A percentile compares a stretch with the other conserved stretches of the same genome.
phyloP scores from a whole-genome alignment of 305 asterid species.

The Stenogyne calaminthoides region DNA sequence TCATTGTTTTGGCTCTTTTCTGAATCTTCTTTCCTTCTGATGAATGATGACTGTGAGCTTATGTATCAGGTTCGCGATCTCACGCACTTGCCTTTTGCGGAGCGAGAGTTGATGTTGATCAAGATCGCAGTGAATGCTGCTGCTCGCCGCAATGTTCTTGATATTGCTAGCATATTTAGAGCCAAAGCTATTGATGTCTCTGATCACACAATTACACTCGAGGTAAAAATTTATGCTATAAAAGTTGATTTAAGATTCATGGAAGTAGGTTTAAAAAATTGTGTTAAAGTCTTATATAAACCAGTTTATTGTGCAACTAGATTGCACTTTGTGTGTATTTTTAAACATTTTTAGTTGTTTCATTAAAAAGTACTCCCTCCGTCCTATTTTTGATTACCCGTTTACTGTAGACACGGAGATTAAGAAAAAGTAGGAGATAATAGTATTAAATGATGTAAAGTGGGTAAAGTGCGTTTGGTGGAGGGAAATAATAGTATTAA shows the following conservation, averaged over 20 bases:
- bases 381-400: too few species aligned
- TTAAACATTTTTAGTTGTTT: too few species aligned
- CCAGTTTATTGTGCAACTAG: too few species aligned
- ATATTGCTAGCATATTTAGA: constrained; percentile 94
- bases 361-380: too few species aligned
- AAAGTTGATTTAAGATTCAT: neutral
- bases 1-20: constrained; percentile 12
- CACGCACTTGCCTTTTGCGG: constrained; percentile 92
- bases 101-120: constrained; percentile 85
- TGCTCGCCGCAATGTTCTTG: constrained; percentile 91
- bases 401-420: too few species aligned
- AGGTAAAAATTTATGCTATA: constrained; percentile 47
- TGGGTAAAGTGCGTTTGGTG: too few species aligned
- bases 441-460: too few species aligned
- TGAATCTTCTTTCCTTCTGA: constrained; percentile 27
- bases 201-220: constrained; percentile 91
- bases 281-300: too few species aligned
- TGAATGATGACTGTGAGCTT: constrained; percentile 26
- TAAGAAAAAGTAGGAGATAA: too few species aligned
- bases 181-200: constrained; percentile 97
- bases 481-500: too few species aligned
- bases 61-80: constrained; percentile 70
- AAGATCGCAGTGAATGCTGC: constrained; percentile 87
- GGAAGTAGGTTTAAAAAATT: neutral
- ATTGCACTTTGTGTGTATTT: too few species aligned